phyloP scores from a whole-genome alignment of 768 basidiomycete species.

The Crassisporium funariophilum region DNA sequence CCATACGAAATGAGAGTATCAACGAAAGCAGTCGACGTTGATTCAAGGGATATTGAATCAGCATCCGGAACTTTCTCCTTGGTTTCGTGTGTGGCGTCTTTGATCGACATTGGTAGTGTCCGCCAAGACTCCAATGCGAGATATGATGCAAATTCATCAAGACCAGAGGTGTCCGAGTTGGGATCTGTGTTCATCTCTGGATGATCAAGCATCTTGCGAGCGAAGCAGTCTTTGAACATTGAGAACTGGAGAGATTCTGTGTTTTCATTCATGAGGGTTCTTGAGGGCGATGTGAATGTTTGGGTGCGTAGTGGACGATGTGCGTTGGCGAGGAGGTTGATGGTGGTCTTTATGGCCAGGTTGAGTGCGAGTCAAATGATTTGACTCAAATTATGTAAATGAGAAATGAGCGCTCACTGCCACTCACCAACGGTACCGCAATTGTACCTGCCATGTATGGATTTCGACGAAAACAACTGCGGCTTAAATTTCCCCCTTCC shows the following conservation, averaged over 20 bases:
- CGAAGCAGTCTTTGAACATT: slow-evolving; percentile 49
- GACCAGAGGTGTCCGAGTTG: slow-evolving; percentile 22
- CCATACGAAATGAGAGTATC: slow-evolving; percentile 57
- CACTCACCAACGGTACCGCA: no score
- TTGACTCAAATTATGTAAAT: no score
- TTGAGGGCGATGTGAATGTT: no score
- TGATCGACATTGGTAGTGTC: slow-evolving; percentile 37
- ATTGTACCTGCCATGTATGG: no score
- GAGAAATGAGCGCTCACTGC: no score
- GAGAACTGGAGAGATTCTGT: slow-evolving; percentile 23
- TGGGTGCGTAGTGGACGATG: no score
- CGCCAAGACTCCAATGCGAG: slow-evolving; percentile 54
- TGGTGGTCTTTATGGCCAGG: no score
- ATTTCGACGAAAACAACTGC: no score
- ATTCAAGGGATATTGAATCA: slow-evolving; percentile 40
- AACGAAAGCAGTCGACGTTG: slow-evolving; percentile 41
- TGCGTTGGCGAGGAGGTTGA: no score
- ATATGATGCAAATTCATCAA: slow-evolving; percentile 58
- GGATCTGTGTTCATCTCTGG: slow-evolving; percentile 2
- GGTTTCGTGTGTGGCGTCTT: slow-evolving; percentile 42
- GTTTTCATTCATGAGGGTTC: not conserved
- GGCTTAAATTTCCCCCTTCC: no score
- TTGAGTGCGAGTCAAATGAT: no score
- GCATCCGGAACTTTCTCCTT: slow-evolving; percentile 32
- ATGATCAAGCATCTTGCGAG: slow-evolving; percentile 24